Conservation (phyloP, 2,329 filamentous ascomycete genomes). For the Aspergillus udagawae region DNA sequence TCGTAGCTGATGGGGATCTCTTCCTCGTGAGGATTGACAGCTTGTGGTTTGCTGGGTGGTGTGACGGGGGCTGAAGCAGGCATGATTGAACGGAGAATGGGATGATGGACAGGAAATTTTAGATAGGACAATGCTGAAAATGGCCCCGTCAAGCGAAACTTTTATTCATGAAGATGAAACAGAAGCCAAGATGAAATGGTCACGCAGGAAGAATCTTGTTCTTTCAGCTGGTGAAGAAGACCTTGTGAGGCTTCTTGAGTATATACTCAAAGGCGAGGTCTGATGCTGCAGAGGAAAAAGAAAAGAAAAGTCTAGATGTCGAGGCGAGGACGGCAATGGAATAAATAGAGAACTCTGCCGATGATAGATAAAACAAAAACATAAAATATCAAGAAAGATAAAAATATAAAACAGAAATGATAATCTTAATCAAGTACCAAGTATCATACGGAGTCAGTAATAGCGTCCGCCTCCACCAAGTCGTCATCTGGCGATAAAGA, state of each 20-base stretch:
- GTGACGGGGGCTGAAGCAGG: conserved; percentile 30
- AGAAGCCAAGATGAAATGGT: not conserved
- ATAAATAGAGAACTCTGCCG: not conserved
- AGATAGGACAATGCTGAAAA: not conserved
- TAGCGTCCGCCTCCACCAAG: conserved; percentile 1
- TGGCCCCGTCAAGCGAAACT: not conserved
- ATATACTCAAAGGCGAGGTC: not conserved
- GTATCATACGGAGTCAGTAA: too few relatives aligned
- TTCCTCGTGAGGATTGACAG: conserved; percentile 23
- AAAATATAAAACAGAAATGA: too few relatives aligned
- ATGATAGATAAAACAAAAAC: not conserved
- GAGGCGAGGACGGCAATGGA: conserved; percentile 1
- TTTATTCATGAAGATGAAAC: not conserved
- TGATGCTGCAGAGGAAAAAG: conserved; percentile 2
- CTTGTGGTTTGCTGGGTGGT: conserved; percentile 22
- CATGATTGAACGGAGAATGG: conserved; percentile 12
- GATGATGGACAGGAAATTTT: not conserved
- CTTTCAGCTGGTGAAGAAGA: not conserved
- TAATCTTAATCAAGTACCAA: too few relatives aligned
- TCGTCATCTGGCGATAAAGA: conserved; percentile 3
- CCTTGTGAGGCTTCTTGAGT: not conserved
- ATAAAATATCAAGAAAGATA: too few relatives aligned
- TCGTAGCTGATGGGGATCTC: conserved; percentile 42
- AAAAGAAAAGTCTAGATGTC: conserved; percentile 1
- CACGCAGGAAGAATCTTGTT: not conserved